Percentiles rank a stretch among this genome's conserved stretches.
phyloP scores from a whole-genome alignment of 225 moss, liverwort and hornwort species.

The Sphagnum contortum region DNA sequence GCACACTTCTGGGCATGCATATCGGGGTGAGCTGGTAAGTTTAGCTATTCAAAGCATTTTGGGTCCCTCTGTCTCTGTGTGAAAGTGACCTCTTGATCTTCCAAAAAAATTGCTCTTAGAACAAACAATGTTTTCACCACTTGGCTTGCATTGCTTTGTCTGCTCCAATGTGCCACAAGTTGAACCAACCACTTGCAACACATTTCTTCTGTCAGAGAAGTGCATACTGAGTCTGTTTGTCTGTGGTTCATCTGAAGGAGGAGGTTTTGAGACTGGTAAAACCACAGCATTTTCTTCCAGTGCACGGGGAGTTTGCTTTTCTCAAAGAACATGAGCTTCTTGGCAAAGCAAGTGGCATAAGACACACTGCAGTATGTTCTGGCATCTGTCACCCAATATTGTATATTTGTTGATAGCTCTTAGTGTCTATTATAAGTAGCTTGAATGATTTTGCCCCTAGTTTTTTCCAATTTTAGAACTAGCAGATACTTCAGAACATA shows the following conservation, averaged over 20 bases:
- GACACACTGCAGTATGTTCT: constrained; percentile 74
- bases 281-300: constrained; percentile 93
- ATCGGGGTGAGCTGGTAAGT: constrained; percentile 89
- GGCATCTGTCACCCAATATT: background rate
- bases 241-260: constrained; percentile 44
- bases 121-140: too few relatives aligned
- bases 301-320: constrained; percentile 92
- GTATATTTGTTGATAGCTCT: background rate
- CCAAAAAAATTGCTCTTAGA: too few relatives aligned
- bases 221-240: too few relatives aligned
- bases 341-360: constrained; percentile 81
- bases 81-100: too few relatives aligned
- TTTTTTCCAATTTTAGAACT: background rate
- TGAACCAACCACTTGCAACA: too few relatives aligned
- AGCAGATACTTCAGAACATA: too few relatives aligned
- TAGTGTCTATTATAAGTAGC: background rate
- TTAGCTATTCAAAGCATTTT: background rate
- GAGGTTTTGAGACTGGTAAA: constrained; percentile 94
- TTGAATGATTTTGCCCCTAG: background rate
- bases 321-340: constrained; percentile 93
- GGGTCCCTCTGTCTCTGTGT: background rate
- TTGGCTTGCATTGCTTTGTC: too few relatives aligned
- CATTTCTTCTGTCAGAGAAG: too few relatives aligned
- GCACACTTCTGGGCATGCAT: constrained; percentile 98
- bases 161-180: too few relatives aligned